Base-by-base conservation (phyloP, 371 early-diverging fungal species). In the Circinella umbellata region DNA sequence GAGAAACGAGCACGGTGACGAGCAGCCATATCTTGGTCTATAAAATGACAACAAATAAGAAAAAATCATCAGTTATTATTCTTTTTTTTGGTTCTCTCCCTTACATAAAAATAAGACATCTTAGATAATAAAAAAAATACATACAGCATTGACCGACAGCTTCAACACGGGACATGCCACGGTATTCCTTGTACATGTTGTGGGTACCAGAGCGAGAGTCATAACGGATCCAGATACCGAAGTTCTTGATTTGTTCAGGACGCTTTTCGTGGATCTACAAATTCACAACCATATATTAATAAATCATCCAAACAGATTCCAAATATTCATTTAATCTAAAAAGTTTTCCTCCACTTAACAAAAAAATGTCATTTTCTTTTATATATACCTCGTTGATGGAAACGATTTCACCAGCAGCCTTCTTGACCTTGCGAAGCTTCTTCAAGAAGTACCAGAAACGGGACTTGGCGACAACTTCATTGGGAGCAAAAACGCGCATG, bases 171-270 rank as follows among this genome's bases (percentile, higher is more conserved):
- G 92, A 87, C 81, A 98, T 85, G 80, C 96, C 97, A 78, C 99
- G 94, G 94, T 98, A 97, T 90, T 99, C 99, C 94, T 99, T 99
- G 93, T 98, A 98, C 95, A 99, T 98, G 93, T 99, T 99, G 93
- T 98, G 98, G 74, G 97, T 95, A 70, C 98, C 98, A 61, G 95
- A 96, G 85, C 97, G 96, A 66, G 97, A 96, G 88, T 97, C 95
- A 91, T 98, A 99, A 72, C 96, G 95, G 76, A 98, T 92, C 94
- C 94, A 96, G 89, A 99, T 94, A 74, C 98, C 98, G 81, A 90
- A 99, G 93, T 96, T 99, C 93, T 98, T 99, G 84, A 97, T 94
- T 77, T 86, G 84, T 60, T 87, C 79, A 71, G 96, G 94, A 77
- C 90, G 90, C 87, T 96, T 93, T 88, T 98, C 98, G 80, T 85